phyloP scores from a whole-genome alignment of 129 eudicot species.

The Gnaphalium uliginosum region DNA sequence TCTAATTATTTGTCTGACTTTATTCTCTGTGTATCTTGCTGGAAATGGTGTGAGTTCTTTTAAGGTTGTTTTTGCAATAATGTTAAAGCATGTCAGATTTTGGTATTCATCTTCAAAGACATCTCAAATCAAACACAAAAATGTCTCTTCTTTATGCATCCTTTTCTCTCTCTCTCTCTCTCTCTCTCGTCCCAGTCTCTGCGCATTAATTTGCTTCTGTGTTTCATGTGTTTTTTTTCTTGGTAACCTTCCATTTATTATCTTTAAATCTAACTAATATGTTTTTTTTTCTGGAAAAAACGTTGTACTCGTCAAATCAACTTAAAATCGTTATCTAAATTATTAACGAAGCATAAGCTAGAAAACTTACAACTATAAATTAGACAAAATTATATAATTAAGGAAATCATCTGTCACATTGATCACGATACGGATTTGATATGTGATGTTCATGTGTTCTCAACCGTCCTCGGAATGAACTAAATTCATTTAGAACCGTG shows the following conservation, averaged over 20 bases:
- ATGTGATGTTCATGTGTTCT: neutral
- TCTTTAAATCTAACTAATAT: no score
- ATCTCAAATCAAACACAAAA: constrained; percentile 26
- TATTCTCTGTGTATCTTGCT: constrained; percentile 17
- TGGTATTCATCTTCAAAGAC: constrained; percentile 21
- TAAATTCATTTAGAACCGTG: neutral
- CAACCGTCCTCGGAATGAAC: neutral
- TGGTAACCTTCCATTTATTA: neutral
- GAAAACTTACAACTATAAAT: neutral
- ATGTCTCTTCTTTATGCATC: constrained; percentile 29
- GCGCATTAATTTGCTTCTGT: constrained; percentile 12
- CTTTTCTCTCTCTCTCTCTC: no score
- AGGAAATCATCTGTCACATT: neutral
- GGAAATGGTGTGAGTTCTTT: constrained; percentile 27
- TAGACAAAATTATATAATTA: neutral
- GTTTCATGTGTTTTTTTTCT: constrained; percentile 17
- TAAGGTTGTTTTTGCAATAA: constrained; percentile 37
- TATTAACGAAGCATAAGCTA: neutral
- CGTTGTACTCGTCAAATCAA: neutral
- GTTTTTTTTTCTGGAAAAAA: no score
- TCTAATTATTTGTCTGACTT: constrained; percentile 22
- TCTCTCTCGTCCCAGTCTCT: constrained; percentile 15
- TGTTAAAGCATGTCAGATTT: constrained; percentile 33
- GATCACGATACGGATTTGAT: neutral
- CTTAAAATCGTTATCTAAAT: neutral